phyloP scores from a whole-genome alignment of 2,329 filamentous ascomycete genomes.

The Ophiostoma triangulosporum region DNA sequence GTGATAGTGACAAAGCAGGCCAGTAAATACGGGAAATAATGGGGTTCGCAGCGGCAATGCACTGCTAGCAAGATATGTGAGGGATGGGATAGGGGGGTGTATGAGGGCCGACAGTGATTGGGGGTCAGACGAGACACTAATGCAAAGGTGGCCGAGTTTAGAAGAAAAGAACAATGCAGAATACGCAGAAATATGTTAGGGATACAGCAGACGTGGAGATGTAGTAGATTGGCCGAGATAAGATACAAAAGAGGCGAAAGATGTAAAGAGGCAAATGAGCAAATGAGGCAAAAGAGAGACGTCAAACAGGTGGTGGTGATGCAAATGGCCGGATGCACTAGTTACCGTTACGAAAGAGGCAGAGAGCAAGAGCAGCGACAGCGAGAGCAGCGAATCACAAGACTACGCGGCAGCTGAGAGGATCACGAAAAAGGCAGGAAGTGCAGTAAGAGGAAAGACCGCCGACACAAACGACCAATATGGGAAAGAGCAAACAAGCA shows the following conservation, averaged over 20 bases:
- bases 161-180: neutral
- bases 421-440: no score
- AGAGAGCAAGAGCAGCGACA: neutral
- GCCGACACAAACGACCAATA: no score
- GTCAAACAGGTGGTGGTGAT: neutral
- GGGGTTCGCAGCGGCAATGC: neutral
- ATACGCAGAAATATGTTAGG: neutral
- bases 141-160: neutral
- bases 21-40: conserved; percentile 1
- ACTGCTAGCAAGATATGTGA: neutral
- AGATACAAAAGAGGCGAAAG: neutral
- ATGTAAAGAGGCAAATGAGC: neutral
- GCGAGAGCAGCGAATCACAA: no score
- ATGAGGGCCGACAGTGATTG: neutral
- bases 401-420: no score
- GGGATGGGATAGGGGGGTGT: conserved; percentile 1
- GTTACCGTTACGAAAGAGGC: no score
- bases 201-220: neutral
- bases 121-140: neutral
- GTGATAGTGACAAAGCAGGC: neutral
- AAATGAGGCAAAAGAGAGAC: neutral
- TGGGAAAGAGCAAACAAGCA: no score
- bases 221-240: no score
- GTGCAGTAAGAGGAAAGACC: no score
- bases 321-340: neutral